Evolutionary conservation across 495 filamentous ascomycete genomes (phyloP), one percentile per base, ranked within the genome.

Genomic region (Pyronema omphalodes): DNA sequence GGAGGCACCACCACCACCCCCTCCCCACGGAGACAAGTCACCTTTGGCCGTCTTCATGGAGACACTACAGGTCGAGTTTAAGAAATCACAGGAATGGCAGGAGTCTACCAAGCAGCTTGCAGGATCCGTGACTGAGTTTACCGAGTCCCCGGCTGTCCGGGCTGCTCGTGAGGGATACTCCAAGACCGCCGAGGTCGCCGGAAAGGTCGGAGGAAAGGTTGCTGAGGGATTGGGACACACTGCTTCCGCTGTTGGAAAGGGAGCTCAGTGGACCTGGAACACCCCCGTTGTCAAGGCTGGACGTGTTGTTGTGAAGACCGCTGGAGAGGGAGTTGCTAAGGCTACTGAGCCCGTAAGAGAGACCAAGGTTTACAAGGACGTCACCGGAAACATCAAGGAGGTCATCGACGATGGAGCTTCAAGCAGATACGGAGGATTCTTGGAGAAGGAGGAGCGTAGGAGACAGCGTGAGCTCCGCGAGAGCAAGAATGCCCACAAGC

Each of bases 11-110:
- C 83, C 91, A 7, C 83, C 84, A 17, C 93, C 89, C 6, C 89
- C 91, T 17, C 91, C 91, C 6, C 93, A 98, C 61, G 93, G 91
- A 56, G 86, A 93, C 69, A 98, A 98, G 71, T 84, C 89, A 7
- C 91, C 91, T 35, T 94, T 91, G 85, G 86, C 94, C 68, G 91
- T 98, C 39, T 98, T 98, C 73, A 84, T 86, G 56, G 91, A 98
- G 60, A 98, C 91, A 52, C 77, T 98, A 67, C 78, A 85, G 62
- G 72, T 74, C 49, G 91, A 96, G 66, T 91, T 98, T 69, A 88
- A 94, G 65, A 84, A 88, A 29, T 96, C 91, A 14, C 93, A 96
- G 66, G 91, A 98, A 68, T 98, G 93, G 91, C 91, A 96, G 62
- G 91, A 98, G 60, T 93, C 86, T 43, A 98, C 88, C 14, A 95